A percentile compares a stretch with the other conserved stretches of the same genome.
phyloP scores from a whole-genome alignment of 2,329 filamentous ascomycete genomes.

The Alternaria ethzedia region DNA sequence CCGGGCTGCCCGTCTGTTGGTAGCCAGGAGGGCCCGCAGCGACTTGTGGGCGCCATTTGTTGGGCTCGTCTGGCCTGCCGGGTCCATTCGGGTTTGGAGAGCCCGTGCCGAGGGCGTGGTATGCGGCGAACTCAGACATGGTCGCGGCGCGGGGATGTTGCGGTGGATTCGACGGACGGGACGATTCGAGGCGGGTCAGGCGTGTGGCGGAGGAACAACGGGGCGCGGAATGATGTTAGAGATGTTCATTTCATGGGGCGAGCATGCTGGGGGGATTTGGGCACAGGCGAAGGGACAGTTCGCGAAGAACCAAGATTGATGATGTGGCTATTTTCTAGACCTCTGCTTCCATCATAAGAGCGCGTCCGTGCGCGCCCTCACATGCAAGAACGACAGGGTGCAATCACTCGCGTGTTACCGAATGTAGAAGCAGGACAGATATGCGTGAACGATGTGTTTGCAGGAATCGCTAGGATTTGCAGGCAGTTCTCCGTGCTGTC shows the following conservation, averaged over 20 bases:
- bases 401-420: constrained; percentile 7
- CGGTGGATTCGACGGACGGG: constrained; percentile 17
- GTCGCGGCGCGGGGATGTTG: constrained; percentile 33
- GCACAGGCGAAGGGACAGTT: constrained; percentile 15
- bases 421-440: background rate
- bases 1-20: constrained; percentile 49
- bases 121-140: constrained; percentile 49
- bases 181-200: constrained; percentile 22
- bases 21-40: constrained; percentile 54
- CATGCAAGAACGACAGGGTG: constrained; percentile 25
- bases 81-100: constrained; percentile 38
- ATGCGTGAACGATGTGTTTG: background rate
- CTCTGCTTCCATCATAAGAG: constrained; percentile 27
- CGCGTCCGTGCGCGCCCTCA: constrained; percentile 24
- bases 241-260: constrained; percentile 31
- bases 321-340: constrained; percentile 39
- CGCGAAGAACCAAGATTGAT: constrained; percentile 28
- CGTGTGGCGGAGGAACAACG: constrained; percentile 16
- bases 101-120: constrained; percentile 44
- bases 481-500: background rate
- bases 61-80: constrained; percentile 37
- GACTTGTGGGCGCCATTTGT: constrained; percentile 50
- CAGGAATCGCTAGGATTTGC: background rate
- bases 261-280: constrained; percentile 13
- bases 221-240: constrained; percentile 15